These are phyloP conservation scores for Diaporthe sp. DNA, from an alignment of 2,329 filamentous ascomycete species.

Conservation along the genomic window DNA sequence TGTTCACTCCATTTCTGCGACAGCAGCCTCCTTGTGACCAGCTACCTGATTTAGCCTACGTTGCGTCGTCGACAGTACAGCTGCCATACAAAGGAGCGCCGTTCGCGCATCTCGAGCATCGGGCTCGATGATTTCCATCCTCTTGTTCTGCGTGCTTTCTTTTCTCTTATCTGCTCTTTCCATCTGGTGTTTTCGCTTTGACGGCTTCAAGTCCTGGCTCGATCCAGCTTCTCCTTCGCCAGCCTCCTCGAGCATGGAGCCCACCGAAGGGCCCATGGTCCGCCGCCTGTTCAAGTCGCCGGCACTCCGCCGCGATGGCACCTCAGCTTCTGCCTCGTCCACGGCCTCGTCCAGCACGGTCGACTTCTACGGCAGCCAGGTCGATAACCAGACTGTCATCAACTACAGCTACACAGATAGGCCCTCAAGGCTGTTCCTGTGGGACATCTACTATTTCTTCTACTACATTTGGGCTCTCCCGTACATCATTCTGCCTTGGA, in stretches of 20 bases:
- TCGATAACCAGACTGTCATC: constrained; percentile 69
- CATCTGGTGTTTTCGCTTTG: not conserved
- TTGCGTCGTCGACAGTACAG: not conserved
- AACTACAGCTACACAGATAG: constrained; percentile 73
- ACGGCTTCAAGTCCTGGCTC: constrained; percentile 5
- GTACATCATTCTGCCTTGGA: constrained; percentile 72
- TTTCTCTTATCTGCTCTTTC: not conserved
- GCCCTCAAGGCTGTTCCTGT: constrained; percentile 64
- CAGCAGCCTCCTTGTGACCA: constrained; percentile 26
- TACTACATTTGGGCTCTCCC: constrained; percentile 69
- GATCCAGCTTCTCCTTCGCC: not conserved
- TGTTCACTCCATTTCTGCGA: constrained; percentile 35
- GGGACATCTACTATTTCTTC: constrained; percentile 70
- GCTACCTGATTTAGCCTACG: not conserved
- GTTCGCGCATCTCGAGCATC: not conserved
- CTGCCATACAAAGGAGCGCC: constrained; percentile 16
- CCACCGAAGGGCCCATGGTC: constrained; percentile 10
- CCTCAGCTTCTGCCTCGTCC: constrained; percentile 7
- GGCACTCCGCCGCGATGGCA: constrained; percentile 13
- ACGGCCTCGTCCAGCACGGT: constrained; percentile 11
- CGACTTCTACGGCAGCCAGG: constrained; percentile 70
- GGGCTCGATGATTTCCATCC: not conserved
- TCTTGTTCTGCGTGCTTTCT: constrained; percentile 17
- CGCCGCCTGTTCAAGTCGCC: constrained; percentile 16
- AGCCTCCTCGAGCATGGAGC: constrained; percentile 23